Base-by-base conservation (phyloP, 2,329 filamentous ascomycete species). In the Verticillium nonalfalfae region DNA sequence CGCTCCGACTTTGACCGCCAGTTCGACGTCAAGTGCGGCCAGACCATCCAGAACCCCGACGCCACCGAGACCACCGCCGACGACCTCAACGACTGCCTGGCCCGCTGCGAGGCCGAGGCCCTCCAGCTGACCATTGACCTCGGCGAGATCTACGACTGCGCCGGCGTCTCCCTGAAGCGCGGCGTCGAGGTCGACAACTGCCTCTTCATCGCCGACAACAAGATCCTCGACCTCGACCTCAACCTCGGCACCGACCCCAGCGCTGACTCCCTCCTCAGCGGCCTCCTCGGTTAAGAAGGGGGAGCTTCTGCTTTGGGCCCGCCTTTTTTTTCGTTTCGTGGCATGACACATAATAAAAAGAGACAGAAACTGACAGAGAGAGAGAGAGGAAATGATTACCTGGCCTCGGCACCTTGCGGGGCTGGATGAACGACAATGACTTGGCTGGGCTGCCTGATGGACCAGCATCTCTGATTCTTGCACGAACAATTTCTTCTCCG, bases 141-240 rank as follows among this genome's bases (percentile, higher is more conserved):
- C 14, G 58, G 58, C 50, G 18, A 52, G 40, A 52, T 59, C 58
- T 55, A 31, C 50, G 40, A 54, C 40, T 59, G 58, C 58, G 31
- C 35, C 26, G 58, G 39, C 14, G 58, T 55, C 31, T 59, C 58
- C 10, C 40, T 59, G 18, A 26, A 7, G 14, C 26, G 35, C 58
- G 58, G 40, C 45, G 31, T 59, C 50, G 58, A 55, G 50, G 40
- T 38, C 33, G 39, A 59, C 45, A 59, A 59, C 58, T 59, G 58
- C 58, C 40, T 59, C 39, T 59, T 50, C 50, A 54, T 59, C 45
- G 50, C 39, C 33, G 58, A n/a, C 15, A 38, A 36, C 15, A 59
- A 52, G 50, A 40, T 39, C 50, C 40, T 59, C 58, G 58, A 59
- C 58, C 9, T 59, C 3, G 39, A 59, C 39, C 38, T 59, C 31